Base-by-base conservation (phyloP, 495 filamentous ascomycete species). In the Pseudevernia furfuracea region DNA sequence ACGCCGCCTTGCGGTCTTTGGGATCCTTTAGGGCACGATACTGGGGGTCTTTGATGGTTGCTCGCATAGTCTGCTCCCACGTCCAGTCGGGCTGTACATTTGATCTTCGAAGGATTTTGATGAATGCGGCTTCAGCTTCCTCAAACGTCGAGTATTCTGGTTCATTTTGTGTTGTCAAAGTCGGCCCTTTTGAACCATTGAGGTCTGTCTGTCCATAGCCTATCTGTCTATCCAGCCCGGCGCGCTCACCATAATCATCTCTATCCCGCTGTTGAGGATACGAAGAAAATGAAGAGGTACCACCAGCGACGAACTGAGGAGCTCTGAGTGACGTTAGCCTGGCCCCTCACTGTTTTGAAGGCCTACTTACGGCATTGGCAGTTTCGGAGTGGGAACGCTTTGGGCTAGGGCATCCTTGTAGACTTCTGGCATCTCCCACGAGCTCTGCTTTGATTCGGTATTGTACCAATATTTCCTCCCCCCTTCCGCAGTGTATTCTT, bases 381-480 rank as follows among this genome's bases (percentile, higher is more conserved):
- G 71, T 61, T 80, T 76, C 23, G 73, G 74, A 49, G 79, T 67
- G 52, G 79, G 76, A 39, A 73, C 82, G 73, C 65, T 81, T 76
- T 76, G 84, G 71, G 88, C 78, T 73, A 87, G 75, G 70, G 90
- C 81, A 73, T 84, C 74, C 69, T 89, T 91, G 78, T 91, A 92
- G 60, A 81, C 86, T 55, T 91, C 88, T 60, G 93, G 93, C 82
- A 96, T 95, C 63, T 92, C 88, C 94, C 94, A 98, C 58, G 89
- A 89, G 74, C 90, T 97, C 76, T 90, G 82, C 78, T 94, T 93
- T 44, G 85, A 93, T 72, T 96, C 88, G 4, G 85, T 89, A 73
- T 97, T 91, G 73, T 89, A 85, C 91, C 92, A 98, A 73, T 98
- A 98, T 71, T 93, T 91, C 68, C 87, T 83, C 32, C 92, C 95